Evolutionary conservation across 1,284 basidiomycete genomes (phyloP).

Genomic region (Marasmius fiardii): DNA sequence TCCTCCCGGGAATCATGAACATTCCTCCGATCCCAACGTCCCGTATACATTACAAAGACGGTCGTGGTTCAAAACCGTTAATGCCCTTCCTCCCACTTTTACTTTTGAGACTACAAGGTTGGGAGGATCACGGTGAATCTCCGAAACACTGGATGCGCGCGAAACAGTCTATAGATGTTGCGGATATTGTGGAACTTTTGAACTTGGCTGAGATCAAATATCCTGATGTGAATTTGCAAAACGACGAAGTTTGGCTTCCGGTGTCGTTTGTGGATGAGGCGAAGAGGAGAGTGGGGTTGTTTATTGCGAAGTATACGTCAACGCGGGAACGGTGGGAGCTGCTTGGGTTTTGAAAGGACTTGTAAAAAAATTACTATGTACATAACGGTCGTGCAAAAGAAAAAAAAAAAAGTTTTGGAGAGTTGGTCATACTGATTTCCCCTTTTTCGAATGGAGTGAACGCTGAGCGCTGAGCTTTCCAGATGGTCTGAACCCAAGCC

Average conservation of each 20-base stretch:
- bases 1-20: conserved; percentile 41
- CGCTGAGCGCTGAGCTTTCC: no score
- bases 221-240: conserved; percentile 5
- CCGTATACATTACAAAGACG: conserved; percentile 24
- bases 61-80: conserved; percentile 29
- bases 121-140: conserved; percentile 42
- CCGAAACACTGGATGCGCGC: conserved; percentile 25
- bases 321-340: conserved; percentile 17
- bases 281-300: conserved; percentile 17
- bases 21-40: conserved; percentile 34
- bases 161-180: conserved; percentile 40
- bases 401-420: no score
- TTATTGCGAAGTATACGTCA: conserved; percentile 11
- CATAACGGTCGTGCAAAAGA: no score
- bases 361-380: no score
- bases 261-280: conserved; percentile 19
- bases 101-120: conserved; percentile 47
- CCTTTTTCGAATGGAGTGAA: no score
- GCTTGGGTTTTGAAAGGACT: conserved; percentile 16
- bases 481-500: no score
- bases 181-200: conserved; percentile 40
- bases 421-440: no score
- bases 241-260: conserved; percentile 19
- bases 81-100: conserved; percentile 43
- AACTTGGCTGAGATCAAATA: conserved; percentile 25